Base-by-base conservation (phyloP, 1,284 basidiomycete species). In the Porphyrellus sp. region DNA sequence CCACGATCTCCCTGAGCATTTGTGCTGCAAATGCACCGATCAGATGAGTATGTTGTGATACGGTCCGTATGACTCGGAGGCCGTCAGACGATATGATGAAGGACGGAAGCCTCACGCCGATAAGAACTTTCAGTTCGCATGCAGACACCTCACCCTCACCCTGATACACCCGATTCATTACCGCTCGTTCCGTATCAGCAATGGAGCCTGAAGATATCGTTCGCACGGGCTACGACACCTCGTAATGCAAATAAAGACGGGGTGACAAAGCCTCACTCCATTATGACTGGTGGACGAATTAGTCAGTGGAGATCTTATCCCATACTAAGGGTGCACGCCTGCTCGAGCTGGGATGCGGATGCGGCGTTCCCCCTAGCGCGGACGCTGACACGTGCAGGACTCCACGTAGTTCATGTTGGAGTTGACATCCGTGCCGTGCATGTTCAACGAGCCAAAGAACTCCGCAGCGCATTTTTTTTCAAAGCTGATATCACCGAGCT, bases 141-240 rank as follows among this genome's bases (percentile, higher is more conserved):
- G 27, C 35, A 33, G 27, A 23, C 16, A 18, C 20, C 7, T 37
- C 27, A n/a, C 20, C 57, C 20, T 46, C 51, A 34, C 24, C n/a
- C 25, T 35, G 21, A 24, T 37, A 13, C 33, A 43, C 45, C 28
- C 39, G 21, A n/a, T 58, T 64, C 61, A 67, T 64, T 61, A 58
- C 65, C 63, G 65, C 53, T 50, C 31, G 49, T 45, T 46, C 31
- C 46, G 25, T 37, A 11, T 28, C 30, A 16, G 30, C 16, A 47
- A 55, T 56, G 60, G 40, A 57, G 12, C 42, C 38, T 0, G 50
- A 51, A 44, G 51, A 52, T 21, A 48, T 49, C 20, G 54, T 49
- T 23, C 21, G 41, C 42, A 52, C 37, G 0, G 41, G 33, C 18
- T 46, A 51, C 21, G 53, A 49, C 34, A 20, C 34, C 24, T 23